These are phyloP conservation scores for Stenocarpella maydis DNA, from an alignment of 2,329 filamentous ascomycete genomes.

Conservation along the genomic window DNA sequence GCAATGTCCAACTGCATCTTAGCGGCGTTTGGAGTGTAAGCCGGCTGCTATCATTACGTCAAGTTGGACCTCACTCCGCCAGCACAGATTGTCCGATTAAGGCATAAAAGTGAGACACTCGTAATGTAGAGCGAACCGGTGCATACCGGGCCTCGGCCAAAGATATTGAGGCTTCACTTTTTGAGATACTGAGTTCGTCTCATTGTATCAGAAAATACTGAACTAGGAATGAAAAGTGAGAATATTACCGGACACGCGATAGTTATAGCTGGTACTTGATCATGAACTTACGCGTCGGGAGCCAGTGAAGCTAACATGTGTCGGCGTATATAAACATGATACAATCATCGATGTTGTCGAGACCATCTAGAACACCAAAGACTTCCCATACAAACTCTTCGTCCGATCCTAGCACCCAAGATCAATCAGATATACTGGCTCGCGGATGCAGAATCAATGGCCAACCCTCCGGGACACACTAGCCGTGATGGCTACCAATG, in stretches of 20 bases:
- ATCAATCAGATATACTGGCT: too few relatives aligned
- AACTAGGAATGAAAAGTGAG: conserved; percentile 5
- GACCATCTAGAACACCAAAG: neutral
- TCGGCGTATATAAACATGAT: too few relatives aligned
- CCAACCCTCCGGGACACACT: conserved; percentile 27
- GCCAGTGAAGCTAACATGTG: neutral
- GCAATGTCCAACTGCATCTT: neutral
- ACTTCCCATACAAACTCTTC: too few relatives aligned
- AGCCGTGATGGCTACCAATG: conserved; percentile 37
- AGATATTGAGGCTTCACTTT: neutral
- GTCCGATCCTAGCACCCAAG: too few relatives aligned
- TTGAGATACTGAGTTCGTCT: neutral
- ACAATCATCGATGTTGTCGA: neutral
- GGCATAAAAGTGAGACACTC: conserved; percentile 32
- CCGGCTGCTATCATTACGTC: neutral
- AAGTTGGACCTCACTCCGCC: neutral
- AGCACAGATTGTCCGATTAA: conserved; percentile 3
- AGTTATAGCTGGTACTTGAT: too few relatives aligned
- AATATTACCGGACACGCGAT: neutral
- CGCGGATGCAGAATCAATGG: too few relatives aligned
- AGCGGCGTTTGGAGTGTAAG: neutral
- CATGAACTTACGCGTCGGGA: neutral
- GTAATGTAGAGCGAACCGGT: neutral
- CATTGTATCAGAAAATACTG: neutral
- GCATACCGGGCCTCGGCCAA: neutral